Base-by-base conservation (phyloP, 2,329 filamentous ascomycete species). In the Aspergillus ustus region DNA sequence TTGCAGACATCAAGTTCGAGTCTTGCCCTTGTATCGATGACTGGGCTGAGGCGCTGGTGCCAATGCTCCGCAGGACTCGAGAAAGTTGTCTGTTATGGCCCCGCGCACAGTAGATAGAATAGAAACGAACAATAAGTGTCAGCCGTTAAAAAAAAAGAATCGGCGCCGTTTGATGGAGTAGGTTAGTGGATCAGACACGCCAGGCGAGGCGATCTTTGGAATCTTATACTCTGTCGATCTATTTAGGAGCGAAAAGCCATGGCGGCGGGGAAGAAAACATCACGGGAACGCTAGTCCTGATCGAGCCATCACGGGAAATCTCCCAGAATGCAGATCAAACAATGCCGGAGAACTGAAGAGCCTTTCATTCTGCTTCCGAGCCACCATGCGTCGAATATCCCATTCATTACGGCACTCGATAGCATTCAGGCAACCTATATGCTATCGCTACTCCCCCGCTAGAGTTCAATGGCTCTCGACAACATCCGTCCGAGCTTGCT, bases 401-500 rank as follows among this genome's bases (percentile, higher is more conserved):
- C 57, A 63, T n/a, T 25, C 61, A 49, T 19, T 60, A 59, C 62
- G 63, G 40, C 59, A 57, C 17, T 34, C 60, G n/a, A 20, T 45
- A 22, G 45, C 63, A n/a, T 15, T 45, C 11, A 63, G 54, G 19
- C 40, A 54, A 20, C 55, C 52, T 2, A 19, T 44, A 19, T 29
- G 50, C 19, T 34, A 31, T 20, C 44, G 50, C 31, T 55, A 57
- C 28, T 49, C 31, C 19, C 29, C 44, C 13, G 13, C 44, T 20
- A 64, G 55, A 59, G 52, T 49, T 17, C 65, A 69, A 69, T 71
- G 63, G 68, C 65, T 70, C 17, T 70, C 65, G 25, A 64, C 68
- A 7, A 67, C 67, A 1, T 46, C 65, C 7, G 51, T 43, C 11
- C 70, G 70, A 49, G 63, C 51, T n/a, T 75, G 72, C 60, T 75